These are phyloP conservation scores for Aspergillus haitiensis DNA, from an alignment of 495 filamentous ascomycete genomes.

Conservation along the genomic window DNA sequence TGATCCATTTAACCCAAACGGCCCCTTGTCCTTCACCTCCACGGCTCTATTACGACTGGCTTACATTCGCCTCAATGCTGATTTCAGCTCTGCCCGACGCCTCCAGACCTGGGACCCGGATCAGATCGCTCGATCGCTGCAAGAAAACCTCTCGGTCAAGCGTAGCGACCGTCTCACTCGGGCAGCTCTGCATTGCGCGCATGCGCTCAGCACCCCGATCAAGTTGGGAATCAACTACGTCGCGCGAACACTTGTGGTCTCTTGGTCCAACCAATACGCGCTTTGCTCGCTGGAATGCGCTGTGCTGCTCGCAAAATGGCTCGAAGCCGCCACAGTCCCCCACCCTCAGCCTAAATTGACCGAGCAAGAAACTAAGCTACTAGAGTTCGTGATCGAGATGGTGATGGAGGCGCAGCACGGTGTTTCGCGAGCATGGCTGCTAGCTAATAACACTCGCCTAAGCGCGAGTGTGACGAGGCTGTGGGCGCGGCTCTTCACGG, in stretches of 20 bases:
- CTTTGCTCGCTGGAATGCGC: slow-evolving; percentile 71
- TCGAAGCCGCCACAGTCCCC: slow-evolving; percentile 42
- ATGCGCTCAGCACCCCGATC: slow-evolving; percentile 65
- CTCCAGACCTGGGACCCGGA: slow-evolving; percentile 63
- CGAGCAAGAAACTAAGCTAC: slow-evolving; percentile 58
- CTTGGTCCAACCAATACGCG: slow-evolving; percentile 73
- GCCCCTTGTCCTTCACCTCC: slow-evolving; percentile 66
- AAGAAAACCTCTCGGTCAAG: slow-evolving; percentile 56
- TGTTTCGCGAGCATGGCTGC: slow-evolving; percentile 51
- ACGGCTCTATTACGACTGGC: slow-evolving; percentile 64
- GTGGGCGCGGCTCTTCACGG: slow-evolving; percentile 69
- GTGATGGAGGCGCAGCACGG: slow-evolving; percentile 62
- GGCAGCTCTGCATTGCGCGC: slow-evolving; percentile 66
- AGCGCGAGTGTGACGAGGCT: slow-evolving; percentile 63
- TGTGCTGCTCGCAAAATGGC: slow-evolving; percentile 60
- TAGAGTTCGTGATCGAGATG: slow-evolving; percentile 65
- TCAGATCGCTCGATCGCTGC: slow-evolving; percentile 58
- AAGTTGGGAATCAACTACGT: slow-evolving; percentile 69
- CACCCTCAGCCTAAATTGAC: slow-evolving; percentile 40
- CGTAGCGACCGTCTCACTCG: slow-evolving; percentile 58
- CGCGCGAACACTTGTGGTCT: slow-evolving; percentile 64
- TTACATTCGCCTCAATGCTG: slow-evolving; percentile 67
- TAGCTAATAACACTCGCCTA: slow-evolving; percentile 57
- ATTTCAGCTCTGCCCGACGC: slow-evolving; percentile 60
- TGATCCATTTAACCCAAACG: slow-evolving; percentile 53